Evolutionary conservation across 1,284 basidiomycete genomes (phyloP), one percentile per base, ranked within the genome.

Genomic region (Marasmius fiardii): DNA sequence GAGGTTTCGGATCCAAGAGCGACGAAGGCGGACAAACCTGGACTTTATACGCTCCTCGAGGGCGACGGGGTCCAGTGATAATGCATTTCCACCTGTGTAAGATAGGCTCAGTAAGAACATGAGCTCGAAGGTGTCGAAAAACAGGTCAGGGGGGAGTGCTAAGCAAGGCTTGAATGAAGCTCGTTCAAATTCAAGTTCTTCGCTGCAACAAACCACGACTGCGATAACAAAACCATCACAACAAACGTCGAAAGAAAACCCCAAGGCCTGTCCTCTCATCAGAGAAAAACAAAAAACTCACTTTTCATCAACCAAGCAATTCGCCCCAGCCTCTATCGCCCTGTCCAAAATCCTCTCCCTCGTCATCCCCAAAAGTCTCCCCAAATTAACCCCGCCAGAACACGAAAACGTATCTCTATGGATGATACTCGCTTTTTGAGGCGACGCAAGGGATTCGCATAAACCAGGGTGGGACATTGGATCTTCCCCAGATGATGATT

Each of bases 301-400:
- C 88, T 79, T 75, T 65, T 90, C 88, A 47, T 90, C 81, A 4
- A 86, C 76, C 51, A 90, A 74, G 2, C 80, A 81, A 61, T 83
- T 85, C 1, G 79, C 83, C 11, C 82, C 85, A 3, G 80, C 50
- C 10, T 54, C 62, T 56, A 75, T 69, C n/a, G 83, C 81, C 54
- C 75, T 73, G 54, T 85, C 79, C 54, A 86, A 64, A 39, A 90
- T 65, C 39, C 71, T 68, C 8, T 72, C 68, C 49, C 87, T 78
- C 26, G 81, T 78, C 12, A 76, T 77, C 12, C 82, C 70, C 49
- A 90, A 69, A 10, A 90, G 73, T 57, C 77, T 80, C 20, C 67
- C 64, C 26, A 80, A 73, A 62, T 89, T 85, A 33, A 90, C 88
- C 1, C 78, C 88, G 51, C 80, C 82, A 12, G 69, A 70, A 63